These are phyloP conservation scores for Rubia balearica DNA, from an alignment of 305 asterid species.

Conservation along the genomic window DNA sequence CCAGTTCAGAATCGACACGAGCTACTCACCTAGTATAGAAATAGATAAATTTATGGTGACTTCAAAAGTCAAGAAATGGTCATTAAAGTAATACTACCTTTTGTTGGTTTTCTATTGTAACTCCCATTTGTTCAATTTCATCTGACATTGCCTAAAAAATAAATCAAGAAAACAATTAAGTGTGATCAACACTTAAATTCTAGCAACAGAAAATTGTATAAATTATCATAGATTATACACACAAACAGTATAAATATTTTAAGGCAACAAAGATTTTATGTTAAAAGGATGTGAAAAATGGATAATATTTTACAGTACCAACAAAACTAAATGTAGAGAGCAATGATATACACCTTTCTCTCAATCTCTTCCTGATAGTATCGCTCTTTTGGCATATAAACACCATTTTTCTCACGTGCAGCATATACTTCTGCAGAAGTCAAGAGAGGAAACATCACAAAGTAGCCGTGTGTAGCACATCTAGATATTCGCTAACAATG, in stretches of 20 bases:
- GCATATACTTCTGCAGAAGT: conserved; percentile 62
- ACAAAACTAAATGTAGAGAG: neutral
- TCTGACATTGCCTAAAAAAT: conserved; percentile 63
- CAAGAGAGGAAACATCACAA: conserved; percentile 13
- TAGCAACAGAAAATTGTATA: neutral
- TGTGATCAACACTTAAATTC: neutral
- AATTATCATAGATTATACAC: neutral
- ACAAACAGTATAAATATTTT: neutral
- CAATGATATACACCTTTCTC: conserved; percentile 41
- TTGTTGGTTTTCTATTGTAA: conserved; percentile 48
- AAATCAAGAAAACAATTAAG: conserved; percentile 6
- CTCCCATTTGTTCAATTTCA: conserved; percentile 68
- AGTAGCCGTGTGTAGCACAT: neutral
- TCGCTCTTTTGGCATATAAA: conserved; percentile 71
- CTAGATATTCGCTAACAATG: neutral
- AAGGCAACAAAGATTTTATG: neutral
- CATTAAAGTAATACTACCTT: conserved; percentile 39
- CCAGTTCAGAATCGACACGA: no score
- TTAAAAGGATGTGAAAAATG: neutral
- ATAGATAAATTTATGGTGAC: neutral
- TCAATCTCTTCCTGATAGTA: conserved; percentile 73
- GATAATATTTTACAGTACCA: neutral
- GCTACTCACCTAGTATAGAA: no score
- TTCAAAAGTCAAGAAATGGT: neutral
- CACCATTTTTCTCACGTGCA: conserved; percentile 72